phyloP scores from a whole-genome alignment of 495 filamentous ascomycete genomes.

The Hypoxylon trugodes region DNA sequence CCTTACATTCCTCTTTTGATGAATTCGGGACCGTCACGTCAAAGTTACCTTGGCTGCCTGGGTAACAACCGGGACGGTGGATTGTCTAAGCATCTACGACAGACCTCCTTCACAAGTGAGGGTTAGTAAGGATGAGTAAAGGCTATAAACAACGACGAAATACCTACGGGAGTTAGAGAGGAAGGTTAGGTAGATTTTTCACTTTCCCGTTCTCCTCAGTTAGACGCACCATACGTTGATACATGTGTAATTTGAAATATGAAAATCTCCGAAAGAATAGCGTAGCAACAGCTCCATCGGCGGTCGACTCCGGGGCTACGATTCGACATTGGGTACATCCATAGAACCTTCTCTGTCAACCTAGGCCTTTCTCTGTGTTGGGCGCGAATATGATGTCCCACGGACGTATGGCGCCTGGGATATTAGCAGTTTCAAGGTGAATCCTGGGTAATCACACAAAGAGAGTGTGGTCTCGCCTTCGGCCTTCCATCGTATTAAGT shows the following conservation, averaged over 20 bases:
- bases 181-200: not conserved
- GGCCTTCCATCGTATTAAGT: not conserved
- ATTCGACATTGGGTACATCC: constrained; percentile 2
- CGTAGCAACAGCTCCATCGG: constrained; percentile 19
- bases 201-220: not conserved
- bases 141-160: not conserved
- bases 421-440: constrained; percentile 2
- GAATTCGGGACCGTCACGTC: constrained; percentile 7
- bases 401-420: constrained; percentile 12
- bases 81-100: not conserved
- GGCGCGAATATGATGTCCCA: constrained; percentile 26
- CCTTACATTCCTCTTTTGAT: constrained; percentile 12
- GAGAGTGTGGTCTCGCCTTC: not conserved
- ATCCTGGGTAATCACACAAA: constrained; percentile 8
- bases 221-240: not conserved
- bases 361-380: constrained; percentile 25
- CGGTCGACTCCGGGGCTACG: constrained; percentile 8
- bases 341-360: constrained; percentile 7
- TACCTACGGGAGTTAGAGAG: not conserved
- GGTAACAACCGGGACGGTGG: constrained; percentile 2
- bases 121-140: not conserved
- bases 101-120: not conserved
- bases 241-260: not conserved
- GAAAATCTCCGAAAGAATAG: not conserved
- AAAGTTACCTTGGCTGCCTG: constrained; percentile 20